Evolutionary conservation across 352 stramenopile genomes (phyloP).

Genomic region (Peronosclerospora sorghi): DNA sequence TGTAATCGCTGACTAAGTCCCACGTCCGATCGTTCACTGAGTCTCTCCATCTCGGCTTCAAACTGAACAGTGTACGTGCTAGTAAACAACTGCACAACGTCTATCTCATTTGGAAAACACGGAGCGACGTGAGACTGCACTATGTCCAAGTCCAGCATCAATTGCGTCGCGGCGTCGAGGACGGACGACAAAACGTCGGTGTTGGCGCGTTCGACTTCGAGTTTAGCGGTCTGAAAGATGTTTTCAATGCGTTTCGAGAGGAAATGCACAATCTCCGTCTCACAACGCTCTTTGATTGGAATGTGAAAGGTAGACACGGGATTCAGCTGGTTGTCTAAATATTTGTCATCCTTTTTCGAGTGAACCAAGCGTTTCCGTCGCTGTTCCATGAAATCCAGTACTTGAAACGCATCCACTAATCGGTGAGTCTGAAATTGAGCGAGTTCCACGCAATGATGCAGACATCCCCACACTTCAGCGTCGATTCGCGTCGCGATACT

Average conservation of each 20-base stretch:
- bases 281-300: constrained; percentile 43
- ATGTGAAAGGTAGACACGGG: constrained; percentile 31
- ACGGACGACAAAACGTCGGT: constrained; percentile 50
- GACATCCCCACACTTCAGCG: constrained; percentile 65
- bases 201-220: constrained; percentile 32
- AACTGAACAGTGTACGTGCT: constrained; percentile 67
- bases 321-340: constrained; percentile 58
- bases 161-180: constrained; percentile 53
- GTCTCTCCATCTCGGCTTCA: constrained; percentile 51
- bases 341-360: constrained; percentile 35
- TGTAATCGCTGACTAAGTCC: constrained; percentile 67
- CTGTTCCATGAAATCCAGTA: constrained; percentile 68
- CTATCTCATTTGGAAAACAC: constrained; percentile 69
- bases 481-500: constrained; percentile 47
- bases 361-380: constrained; percentile 38
- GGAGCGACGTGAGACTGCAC: constrained; percentile 58
- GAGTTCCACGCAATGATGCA: constrained; percentile 78
- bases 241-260: constrained; percentile 42
- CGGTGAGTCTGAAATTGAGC: constrained; percentile 63
- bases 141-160: constrained; percentile 72
- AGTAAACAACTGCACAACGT: constrained; percentile 69
- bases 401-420: constrained; percentile 53
- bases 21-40: constrained; percentile 48
- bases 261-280: constrained; percentile 44
- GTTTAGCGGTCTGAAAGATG: constrained; percentile 52